Evolutionary conservation across 129 eudicot genomes (phyloP).

Genomic region (Smallanthus sonchifolius): DNA sequence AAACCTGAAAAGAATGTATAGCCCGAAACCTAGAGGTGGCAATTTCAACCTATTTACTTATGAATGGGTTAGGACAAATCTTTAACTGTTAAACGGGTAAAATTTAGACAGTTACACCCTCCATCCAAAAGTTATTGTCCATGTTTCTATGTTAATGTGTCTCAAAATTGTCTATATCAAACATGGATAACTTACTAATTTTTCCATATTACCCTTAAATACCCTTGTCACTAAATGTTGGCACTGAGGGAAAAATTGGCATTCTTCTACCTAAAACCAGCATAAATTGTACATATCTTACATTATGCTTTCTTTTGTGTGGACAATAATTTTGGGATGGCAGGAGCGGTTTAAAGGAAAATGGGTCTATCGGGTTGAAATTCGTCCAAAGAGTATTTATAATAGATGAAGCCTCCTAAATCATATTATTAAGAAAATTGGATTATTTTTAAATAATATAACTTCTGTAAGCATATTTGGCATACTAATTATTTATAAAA

Average conservation of each 20-base stretch:
- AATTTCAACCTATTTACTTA: conserved; percentile 4
- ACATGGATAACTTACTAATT: neutral
- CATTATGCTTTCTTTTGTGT: neutral
- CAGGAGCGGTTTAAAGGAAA: neutral
- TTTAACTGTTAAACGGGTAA: neutral
- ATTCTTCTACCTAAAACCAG: neutral
- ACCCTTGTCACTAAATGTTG: neutral
- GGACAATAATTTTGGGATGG: neutral
- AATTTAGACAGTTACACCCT: neutral
- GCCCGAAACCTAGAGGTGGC: conserved; percentile 9
- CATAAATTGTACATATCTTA: neutral
- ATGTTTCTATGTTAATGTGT: neutral
- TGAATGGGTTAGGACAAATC: neutral
- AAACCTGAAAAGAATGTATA: conserved; percentile 12
- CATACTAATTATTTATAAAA: neutral
- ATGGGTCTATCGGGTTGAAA: neutral
- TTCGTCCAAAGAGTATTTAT: neutral
- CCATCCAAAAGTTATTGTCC: neutral
- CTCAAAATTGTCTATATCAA: neutral
- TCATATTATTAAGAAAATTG: neutral
- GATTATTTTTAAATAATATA: neutral
- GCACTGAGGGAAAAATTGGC: neutral
- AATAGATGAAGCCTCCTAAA: neutral
- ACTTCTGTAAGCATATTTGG: neutral
- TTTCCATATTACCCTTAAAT: neutral